phyloP scores from a whole-genome alignment of 2,329 filamentous ascomycete genomes.

The Aureobasidium lini region DNA sequence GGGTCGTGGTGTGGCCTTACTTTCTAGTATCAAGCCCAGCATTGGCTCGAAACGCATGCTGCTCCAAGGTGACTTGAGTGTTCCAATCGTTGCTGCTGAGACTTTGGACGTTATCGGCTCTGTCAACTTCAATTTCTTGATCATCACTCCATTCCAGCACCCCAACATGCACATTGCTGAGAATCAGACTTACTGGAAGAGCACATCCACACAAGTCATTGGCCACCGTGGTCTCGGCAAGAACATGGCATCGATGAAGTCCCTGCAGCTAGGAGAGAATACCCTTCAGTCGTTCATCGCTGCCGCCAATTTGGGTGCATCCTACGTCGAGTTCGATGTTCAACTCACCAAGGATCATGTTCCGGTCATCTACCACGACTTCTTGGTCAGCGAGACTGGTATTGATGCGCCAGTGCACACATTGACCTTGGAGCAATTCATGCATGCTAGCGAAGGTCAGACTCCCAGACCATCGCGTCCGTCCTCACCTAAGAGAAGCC shows the following conservation, averaged over 20 bases:
- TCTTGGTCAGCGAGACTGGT: slow-evolving; percentile 93
- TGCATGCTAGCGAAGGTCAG: slow-evolving; percentile 66
- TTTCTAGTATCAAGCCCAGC: slow-evolving; percentile 76
- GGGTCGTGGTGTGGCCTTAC: slow-evolving; percentile 77
- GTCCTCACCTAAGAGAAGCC: slow-evolving; percentile 33
- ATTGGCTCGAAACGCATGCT: slow-evolving; percentile 84
- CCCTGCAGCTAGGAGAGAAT: slow-evolving; percentile 91
- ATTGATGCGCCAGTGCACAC: slow-evolving; percentile 96
- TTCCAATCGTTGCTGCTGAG: slow-evolving; percentile 78
- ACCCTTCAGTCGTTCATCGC: slow-evolving; percentile 94
- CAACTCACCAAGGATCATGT: slow-evolving; percentile 98
- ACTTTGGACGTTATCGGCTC: slow-evolving; percentile 84
- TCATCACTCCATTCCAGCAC: slow-evolving; percentile 90
- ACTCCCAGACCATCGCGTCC: slow-evolving; percentile 40
- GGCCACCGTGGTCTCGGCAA: slow-evolving; percentile 76
- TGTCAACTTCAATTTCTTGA: slow-evolving; percentile 93
- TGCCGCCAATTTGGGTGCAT: slow-evolving; percentile 81
- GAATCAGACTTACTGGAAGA: slow-evolving; percentile 94
- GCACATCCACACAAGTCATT: slow-evolving; percentile 77
- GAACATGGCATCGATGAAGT: slow-evolving; percentile 75
- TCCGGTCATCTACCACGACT: slow-evolving; percentile 97
- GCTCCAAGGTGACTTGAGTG: slow-evolving; percentile 82
- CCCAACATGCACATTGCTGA: slow-evolving; percentile 89
- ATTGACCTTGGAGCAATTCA: slow-evolving; percentile 87
- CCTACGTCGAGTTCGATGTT: slow-evolving; percentile 71